phyloP scores from a whole-genome alignment of 768 basidiomycete species.

The Lactifluus hygrophoroides region DNA sequence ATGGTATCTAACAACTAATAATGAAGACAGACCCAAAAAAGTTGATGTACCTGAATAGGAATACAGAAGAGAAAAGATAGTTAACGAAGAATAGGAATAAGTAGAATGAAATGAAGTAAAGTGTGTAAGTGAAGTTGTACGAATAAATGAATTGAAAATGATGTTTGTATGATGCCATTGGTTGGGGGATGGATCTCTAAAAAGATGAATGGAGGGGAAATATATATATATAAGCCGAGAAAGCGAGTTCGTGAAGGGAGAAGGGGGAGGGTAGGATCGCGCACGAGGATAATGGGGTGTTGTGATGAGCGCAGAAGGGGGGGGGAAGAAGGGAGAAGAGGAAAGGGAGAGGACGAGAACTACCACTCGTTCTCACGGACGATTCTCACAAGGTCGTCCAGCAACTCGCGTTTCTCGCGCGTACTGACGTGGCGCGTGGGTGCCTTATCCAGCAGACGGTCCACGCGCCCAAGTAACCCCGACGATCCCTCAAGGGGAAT shows the following conservation, averaged over 20 bases:
- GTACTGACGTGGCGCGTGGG: constrained; percentile 35
- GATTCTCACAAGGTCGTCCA: constrained; percentile 19
- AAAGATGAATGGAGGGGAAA: constrained; percentile 8
- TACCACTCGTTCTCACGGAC: constrained; percentile 19
- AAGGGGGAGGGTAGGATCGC: background rate
- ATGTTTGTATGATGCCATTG: constrained; percentile 2
- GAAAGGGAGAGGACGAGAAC: background rate
- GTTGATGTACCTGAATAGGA: background rate
- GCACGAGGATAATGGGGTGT: background rate
- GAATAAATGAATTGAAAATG: background rate
- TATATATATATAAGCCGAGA: background rate
- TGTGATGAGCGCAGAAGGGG: background rate
- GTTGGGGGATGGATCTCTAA: background rate
- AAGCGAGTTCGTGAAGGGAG: background rate
- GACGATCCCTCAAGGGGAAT: constrained; percentile 69
- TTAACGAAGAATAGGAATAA: constrained; percentile 15
- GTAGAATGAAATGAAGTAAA: constrained; percentile 2
- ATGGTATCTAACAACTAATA: background rate
- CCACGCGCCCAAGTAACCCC: constrained; percentile 59
- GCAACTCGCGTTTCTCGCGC: constrained; percentile 32
- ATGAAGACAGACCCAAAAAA: background rate
- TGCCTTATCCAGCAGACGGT: constrained; percentile 43
- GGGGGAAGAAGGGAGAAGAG: background rate
- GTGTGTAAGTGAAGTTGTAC: background rate
- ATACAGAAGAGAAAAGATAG: background rate